Base-by-base conservation (phyloP, 257 asterid species). In the Ilex asprella region DNA sequence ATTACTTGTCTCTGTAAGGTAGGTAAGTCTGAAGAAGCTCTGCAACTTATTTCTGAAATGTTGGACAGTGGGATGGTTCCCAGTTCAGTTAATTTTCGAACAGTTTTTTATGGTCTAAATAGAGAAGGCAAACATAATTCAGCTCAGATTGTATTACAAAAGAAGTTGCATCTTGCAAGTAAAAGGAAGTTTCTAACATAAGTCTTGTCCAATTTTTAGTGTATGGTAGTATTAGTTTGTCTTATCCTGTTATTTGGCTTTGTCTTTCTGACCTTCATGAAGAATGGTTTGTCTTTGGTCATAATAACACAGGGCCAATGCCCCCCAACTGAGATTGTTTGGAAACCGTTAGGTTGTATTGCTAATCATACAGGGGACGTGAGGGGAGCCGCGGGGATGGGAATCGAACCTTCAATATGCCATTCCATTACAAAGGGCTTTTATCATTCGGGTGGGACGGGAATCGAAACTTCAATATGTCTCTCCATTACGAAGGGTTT, bases 21-120 rank as follows among this genome's bases (percentile, higher is more conserved):
- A 30, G 94, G 95, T 43, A 68, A 69, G 66, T 91, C 98, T 54
- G 96, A 84, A 76, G 91, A 88, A 69, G 96, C 94, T 67, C 61
- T 79, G 16, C 69, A 61, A 35, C 94, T 91, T 54, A 55, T 84
- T 51, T 47, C 76, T 8, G 86, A 84, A 31, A 91, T 91, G 98
- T 32, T 83, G 84, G 70, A 50, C 10, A 35, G 43, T 61, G 91
- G 96, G 74, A 81, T 91, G 21, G 62, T 78, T 70, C 98, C 98
- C 6, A 88, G 96, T 67, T 67, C 89, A 1, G 63, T 88, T 51
- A 91, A 91, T 68, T 91, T 84, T 64, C 71, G 82, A 72, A 76
- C 73, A 1, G 66, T 91, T 58, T 69, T 91, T 30, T 78, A 58
- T 50, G 98, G 98, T 44, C 73, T 91, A 31, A 91, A 88, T 64